Conservation (phyloP, 2,329 filamentous ascomycete species). For the Cordyceps cicadae region DNA sequence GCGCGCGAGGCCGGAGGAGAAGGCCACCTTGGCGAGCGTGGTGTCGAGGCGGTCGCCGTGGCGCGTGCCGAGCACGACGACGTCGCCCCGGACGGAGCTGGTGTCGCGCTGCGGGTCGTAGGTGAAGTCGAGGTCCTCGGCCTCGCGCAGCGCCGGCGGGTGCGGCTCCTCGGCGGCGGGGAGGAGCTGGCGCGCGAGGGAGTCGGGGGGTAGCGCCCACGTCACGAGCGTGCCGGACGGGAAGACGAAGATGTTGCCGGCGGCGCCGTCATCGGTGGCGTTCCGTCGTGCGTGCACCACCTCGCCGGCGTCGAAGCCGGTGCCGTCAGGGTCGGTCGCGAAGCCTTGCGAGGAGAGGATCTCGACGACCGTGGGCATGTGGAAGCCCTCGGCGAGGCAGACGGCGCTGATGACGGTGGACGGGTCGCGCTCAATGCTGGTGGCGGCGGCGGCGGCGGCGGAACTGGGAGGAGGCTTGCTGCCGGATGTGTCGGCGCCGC, state of each 20-base stretch:
- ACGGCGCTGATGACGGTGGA: constrained; percentile 47
- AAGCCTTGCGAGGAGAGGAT: constrained; percentile 53
- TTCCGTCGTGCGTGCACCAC: constrained; percentile 49
- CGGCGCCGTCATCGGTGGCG: constrained; percentile 51
- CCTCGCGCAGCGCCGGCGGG: constrained; percentile 57
- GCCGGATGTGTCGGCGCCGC: constrained; percentile 15
- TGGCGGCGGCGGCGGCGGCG: constrained; percentile 14
- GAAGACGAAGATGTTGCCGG: constrained; percentile 90
- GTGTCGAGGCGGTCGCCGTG: constrained; percentile 42
- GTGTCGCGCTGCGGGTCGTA: constrained; percentile 65
- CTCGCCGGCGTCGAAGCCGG: constrained; percentile 52
- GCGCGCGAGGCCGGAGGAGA: constrained; percentile 85
- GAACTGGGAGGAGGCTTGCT: not conserved
- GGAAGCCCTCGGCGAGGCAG: constrained; percentile 55
- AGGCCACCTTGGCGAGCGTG: constrained; percentile 88
- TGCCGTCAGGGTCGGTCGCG: constrained; percentile 52
- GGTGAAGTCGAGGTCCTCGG: constrained; percentile 82
- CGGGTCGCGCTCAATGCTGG: constrained; percentile 24
- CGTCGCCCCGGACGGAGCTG: constrained; percentile 75
- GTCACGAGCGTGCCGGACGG: constrained; percentile 88
- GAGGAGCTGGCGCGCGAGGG: constrained; percentile 65
- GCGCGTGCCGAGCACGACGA: constrained; percentile 80
- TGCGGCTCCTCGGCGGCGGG: constrained; percentile 71
- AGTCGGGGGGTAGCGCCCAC: constrained; percentile 75
- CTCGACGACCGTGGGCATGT: constrained; percentile 52